These are phyloP conservation scores for Erythrobasidium yunnanense DNA, from an alignment of 768 basidiomycete species.

Conservation along the genomic window DNA sequence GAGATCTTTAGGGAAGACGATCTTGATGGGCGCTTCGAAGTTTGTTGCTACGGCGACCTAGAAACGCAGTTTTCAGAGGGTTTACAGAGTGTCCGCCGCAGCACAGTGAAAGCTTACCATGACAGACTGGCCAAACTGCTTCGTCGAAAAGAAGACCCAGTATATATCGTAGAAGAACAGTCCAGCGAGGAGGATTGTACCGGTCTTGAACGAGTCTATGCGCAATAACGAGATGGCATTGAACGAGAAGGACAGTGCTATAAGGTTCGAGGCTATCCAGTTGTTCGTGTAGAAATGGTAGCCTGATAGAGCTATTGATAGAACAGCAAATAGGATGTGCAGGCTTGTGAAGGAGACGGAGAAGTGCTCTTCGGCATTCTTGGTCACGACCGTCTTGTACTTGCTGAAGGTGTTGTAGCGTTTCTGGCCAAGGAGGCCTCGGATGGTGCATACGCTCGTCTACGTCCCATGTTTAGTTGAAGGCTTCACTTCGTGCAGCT, in stretches of 20 bases:
- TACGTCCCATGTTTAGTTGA: neutral
- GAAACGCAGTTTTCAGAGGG: no score
- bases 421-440: constrained; percentile 37
- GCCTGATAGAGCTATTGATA: constrained; percentile 56
- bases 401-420: constrained; percentile 34
- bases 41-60: constrained; percentile 58
- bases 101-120: constrained; percentile 2
- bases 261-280: constrained; percentile 63
- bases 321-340: constrained; percentile 38
- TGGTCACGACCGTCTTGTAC: constrained; percentile 29
- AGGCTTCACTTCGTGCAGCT: no score
- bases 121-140: constrained; percentile 23
- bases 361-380: constrained; percentile 37
- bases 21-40: constrained; percentile 85
- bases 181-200: constrained; percentile 65
- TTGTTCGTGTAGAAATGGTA: constrained; percentile 58
- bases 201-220: constrained; percentile 81
- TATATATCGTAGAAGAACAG: constrained; percentile 88
- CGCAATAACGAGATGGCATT: constrained; percentile 68
- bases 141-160: constrained; percentile 47
- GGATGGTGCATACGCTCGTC: constrained; percentile 32
- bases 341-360: constrained; percentile 46
- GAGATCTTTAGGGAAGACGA: constrained; percentile 67
- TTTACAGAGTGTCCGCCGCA: no score
- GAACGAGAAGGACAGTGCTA: constrained; percentile 65